Evolutionary conservation across 2,329 filamentous ascomycete species (phyloP).

Genomic region (Diaporthe helianthi): DNA sequence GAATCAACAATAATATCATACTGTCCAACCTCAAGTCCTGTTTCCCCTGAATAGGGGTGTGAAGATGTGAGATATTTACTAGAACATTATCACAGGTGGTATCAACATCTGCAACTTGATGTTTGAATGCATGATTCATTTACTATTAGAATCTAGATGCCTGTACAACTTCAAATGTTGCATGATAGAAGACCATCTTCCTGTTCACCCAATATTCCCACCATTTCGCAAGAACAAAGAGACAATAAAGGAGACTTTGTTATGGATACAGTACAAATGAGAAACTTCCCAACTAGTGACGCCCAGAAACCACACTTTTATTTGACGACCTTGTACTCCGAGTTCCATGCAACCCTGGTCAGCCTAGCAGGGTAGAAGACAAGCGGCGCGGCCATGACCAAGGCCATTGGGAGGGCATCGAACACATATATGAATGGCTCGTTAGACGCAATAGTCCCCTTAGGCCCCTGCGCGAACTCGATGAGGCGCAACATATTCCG

Average conservation of each 20-base stretch:
- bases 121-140: too few species aligned
- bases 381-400: conserved; percentile 33
- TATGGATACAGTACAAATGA: neutral
- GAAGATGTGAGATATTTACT: too few species aligned
- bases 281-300: too few species aligned
- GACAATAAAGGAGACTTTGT: neutral
- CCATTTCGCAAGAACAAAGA: too few species aligned
- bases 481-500: conserved; percentile 36
- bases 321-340: conserved; percentile 10
- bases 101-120: too few species aligned
- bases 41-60: too few species aligned
- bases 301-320: neutral
- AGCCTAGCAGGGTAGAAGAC: conserved; percentile 34
- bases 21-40: too few species aligned
- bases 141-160: neutral
- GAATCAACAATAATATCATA: too few species aligned
- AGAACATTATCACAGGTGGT: too few species aligned
- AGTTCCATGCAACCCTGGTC: conserved; percentile 1
- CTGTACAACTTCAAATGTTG: neutral
- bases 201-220: neutral
- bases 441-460: conserved; percentile 28
- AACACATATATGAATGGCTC: conserved; percentile 34
- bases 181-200: neutral
- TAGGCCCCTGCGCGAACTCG: conserved; percentile 36
- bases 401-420: conserved; percentile 34